Conservation (phyloP, 768 basidiomycete genomes). For the Floccularia luteovirens region DNA sequence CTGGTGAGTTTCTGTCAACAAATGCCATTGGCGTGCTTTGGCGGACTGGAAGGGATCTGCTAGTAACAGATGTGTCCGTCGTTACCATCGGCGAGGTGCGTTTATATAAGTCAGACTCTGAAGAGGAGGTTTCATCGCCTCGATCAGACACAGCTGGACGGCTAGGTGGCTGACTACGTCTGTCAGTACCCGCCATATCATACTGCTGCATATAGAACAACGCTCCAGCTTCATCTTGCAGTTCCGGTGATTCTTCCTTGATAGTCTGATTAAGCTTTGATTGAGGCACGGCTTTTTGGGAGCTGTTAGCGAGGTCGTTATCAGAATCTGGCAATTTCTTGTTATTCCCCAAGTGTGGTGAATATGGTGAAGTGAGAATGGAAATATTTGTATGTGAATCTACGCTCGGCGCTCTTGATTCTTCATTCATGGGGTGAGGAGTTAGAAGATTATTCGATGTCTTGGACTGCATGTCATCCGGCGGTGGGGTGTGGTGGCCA, state of each 20-base stretch:
- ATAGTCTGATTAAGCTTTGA: not conserved
- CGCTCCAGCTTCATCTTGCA: slow-evolving; percentile 60
- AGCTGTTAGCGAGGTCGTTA: no score
- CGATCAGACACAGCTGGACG: slow-evolving; percentile 17
- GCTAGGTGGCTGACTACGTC: slow-evolving; percentile 5
- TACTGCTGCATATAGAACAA: slow-evolving; percentile 65
- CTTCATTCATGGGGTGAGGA: no score
- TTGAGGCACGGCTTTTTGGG: no score
- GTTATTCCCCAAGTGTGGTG: no score
- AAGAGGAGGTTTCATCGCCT: slow-evolving; percentile 21
- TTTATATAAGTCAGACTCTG: slow-evolving; percentile 8
- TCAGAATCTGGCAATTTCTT: no score
- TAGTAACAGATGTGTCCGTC: not conserved
- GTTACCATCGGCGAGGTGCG: not conserved
- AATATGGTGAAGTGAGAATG: no score
- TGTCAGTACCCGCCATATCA: slow-evolving; percentile 7
- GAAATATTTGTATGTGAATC: no score
- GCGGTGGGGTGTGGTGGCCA: no score
- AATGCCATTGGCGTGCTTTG: slow-evolving; percentile 32
- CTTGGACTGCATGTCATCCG: no score
- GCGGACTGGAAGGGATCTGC: slow-evolving; percentile 16
- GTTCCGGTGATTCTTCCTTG: slow-evolving; percentile 6
- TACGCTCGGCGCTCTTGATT: no score
- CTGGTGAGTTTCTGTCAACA: slow-evolving; percentile 14
- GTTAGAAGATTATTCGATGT: no score